Evolutionary conservation across 148 eudicot genomes (phyloP).

Genomic region (Fagopyrum tataricum): DNA sequence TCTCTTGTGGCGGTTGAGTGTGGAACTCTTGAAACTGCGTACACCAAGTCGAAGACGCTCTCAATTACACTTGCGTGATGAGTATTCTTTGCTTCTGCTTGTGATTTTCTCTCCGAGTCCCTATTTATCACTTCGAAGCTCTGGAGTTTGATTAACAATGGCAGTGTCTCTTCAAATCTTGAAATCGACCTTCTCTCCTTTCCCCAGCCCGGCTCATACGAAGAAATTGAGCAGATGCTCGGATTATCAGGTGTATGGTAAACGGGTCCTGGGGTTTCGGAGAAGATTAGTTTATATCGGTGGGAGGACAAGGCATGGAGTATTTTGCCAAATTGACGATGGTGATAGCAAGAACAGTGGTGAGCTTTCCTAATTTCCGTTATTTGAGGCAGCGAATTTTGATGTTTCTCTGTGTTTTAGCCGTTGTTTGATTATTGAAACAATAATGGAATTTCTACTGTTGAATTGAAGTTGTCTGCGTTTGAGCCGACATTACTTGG

Average conservation of each 20-base stretch:
- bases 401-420: neutral
- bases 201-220: constrained; percentile 20
- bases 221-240: constrained; percentile 20
- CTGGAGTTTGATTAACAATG: constrained; percentile 25
- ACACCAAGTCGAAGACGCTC: neutral
- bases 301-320: constrained; percentile 25
- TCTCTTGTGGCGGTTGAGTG: constrained; percentile 12
- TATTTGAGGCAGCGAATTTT: neutral
- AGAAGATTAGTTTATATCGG: constrained; percentile 11
- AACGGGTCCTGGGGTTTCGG: constrained; percentile 22
- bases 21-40: constrained; percentile 7
- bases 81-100: neutral
- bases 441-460: neutral
- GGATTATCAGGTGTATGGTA: constrained; percentile 17
- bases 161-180: constrained; percentile 40
- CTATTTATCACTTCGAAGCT: neutral
- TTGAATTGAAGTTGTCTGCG: neutral
- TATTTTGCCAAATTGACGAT: constrained; percentile 46
- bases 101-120: neutral
- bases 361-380: constrained; percentile 16
- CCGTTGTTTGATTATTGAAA: neutral
- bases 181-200: constrained; percentile 30
- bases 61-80: constrained; percentile 2
- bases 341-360: constrained; percentile 38
- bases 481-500: neutral